Evolutionary conservation across 2,329 filamentous ascomycete species (phyloP).

Genomic region (Lecanosticta acicola): DNA sequence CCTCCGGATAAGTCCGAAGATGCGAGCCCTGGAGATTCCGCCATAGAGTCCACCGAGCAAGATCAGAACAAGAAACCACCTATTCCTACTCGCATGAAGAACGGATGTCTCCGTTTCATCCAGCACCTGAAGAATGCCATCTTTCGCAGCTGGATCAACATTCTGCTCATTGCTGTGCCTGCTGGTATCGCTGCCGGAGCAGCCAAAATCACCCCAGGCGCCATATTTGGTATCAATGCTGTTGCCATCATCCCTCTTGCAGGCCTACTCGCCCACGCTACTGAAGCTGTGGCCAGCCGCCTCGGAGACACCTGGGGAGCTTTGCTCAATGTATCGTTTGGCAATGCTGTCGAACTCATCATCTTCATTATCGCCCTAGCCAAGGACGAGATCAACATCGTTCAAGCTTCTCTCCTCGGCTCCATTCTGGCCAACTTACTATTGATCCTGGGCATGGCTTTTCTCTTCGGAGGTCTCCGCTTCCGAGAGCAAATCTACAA

Average conservation of each 20-base stretch:
- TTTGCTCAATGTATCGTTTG: conserved; percentile 48
- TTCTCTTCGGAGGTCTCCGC: conserved; percentile 77
- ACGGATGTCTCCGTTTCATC: conserved; percentile 49
- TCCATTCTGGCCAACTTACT: conserved; percentile 86
- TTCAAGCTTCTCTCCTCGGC: conserved; percentile 82
- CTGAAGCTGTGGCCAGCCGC: conserved; percentile 44
- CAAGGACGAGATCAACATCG: conserved; percentile 81
- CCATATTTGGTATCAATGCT: conserved; percentile 49
- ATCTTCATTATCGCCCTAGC: conserved; percentile 67
- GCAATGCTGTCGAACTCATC: conserved; percentile 50
- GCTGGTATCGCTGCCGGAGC: conserved; percentile 63
- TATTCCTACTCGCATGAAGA: conserved; percentile 46
- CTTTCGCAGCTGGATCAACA: conserved; percentile 70
- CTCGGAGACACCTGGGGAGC: conserved; percentile 47
- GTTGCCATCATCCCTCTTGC: conserved; percentile 48
- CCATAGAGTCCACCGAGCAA: conserved; percentile 40
- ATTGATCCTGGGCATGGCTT: conserved; percentile 86
- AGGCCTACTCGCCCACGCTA: conserved; percentile 45
- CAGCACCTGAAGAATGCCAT: conserved; percentile 54
- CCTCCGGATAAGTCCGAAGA: conserved; percentile 43
- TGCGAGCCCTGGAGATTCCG: conserved; percentile 49
- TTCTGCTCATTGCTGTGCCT: conserved; percentile 71
- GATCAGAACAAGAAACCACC: conserved; percentile 36
- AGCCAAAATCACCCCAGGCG: conserved; percentile 36
- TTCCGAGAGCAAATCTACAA: conserved; percentile 94